Base-by-base conservation (phyloP, 306 rosid species). In the Oxytropis ochrocephala region DNA sequence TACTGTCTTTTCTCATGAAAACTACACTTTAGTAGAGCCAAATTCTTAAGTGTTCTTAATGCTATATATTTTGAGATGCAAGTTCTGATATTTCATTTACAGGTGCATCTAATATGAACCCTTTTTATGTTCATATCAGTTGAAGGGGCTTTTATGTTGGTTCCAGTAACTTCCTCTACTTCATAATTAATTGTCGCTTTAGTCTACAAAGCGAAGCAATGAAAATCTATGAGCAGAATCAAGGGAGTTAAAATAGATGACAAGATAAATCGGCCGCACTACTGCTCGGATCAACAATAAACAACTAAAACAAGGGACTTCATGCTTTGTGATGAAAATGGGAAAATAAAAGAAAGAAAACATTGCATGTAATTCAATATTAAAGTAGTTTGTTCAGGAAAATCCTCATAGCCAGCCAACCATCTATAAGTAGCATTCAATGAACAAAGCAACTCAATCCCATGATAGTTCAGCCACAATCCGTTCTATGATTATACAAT, bases 401-500 rank as follows among this genome's bases (percentile, higher is more conserved):
- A 62, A 13, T 32, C 63, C 58, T 65, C 62, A 66, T 7, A 48
- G 56, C 38, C 29, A 78, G 77, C n/a, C 59, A 71, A 69, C 63
- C 59, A 51, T 61, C 61, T 16, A 53, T 68, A 21, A 21, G 75
- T 51, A 75, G 65, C 69, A 82, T 43, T 61, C 64, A 73, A 73
- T 65, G 46, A 80, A 76, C 69, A 75, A 70, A 70, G 52, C 67
- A 80, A 47, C 68, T 63, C 73, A 74, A 78, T 55, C 77, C 65
- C 58, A 64, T 63, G 58, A 79, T 41, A 75, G 66, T 53, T 79
- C 61, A 68, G 71, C 54, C 62, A 72, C 32, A 55, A 74, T 72
- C 77, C 46, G 64, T 82, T 77, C 84, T 76, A 80, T 81, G 85
- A 81, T 84, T 84, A 78, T 81, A 83, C 88, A 85, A 67, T 27